These are phyloP conservation scores for Boletus tylopilopsis DNA, from an alignment of 768 basidiomycete genomes.

Conservation along the genomic window DNA sequence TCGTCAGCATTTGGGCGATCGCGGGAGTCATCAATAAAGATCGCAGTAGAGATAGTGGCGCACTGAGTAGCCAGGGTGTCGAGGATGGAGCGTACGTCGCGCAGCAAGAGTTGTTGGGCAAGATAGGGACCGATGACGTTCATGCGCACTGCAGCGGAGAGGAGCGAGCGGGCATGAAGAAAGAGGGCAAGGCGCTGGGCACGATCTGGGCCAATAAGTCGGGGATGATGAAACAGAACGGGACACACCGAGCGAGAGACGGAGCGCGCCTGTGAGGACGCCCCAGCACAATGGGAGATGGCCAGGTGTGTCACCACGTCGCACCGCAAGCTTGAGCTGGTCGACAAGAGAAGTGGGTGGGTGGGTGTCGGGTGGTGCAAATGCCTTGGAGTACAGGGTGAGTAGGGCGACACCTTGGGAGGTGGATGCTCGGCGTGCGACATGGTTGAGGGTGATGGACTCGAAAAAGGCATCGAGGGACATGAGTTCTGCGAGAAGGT, in stretches of 20 bases:
- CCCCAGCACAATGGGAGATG: constrained; percentile 95
- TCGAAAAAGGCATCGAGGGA: constrained; percentile 78
- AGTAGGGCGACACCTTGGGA: constrained; percentile 92
- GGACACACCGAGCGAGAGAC: constrained; percentile 60
- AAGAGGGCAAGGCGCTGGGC: constrained; percentile 88
- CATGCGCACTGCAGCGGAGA: constrained; percentile 89
- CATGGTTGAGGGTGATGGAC: constrained; percentile 83
- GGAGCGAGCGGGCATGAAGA: constrained; percentile 82
- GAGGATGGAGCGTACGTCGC: constrained; percentile 66
- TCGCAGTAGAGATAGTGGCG: constrained; percentile 46
- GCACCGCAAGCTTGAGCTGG: constrained; percentile 61
- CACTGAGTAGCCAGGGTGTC: constrained; percentile 47
- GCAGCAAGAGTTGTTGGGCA: constrained; percentile 82
- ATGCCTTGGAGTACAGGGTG: constrained; percentile 80
- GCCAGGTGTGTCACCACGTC: constrained; percentile 63
- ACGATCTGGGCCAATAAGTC: constrained; percentile 50
- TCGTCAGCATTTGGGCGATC: constrained; percentile 6
- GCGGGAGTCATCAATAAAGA: constrained; percentile 22
- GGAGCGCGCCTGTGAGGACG: constrained; percentile 72
- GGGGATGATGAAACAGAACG: background rate
- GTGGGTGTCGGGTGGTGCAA: constrained; percentile 46
- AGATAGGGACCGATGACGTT: constrained; percentile 92
- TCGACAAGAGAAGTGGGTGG: constrained; percentile 46
- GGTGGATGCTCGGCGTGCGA: constrained; percentile 80
- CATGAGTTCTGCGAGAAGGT: constrained; percentile 41